phyloP scores from a whole-genome alignment of 805 yeast species.

The Candida xyloterini region DNA sequence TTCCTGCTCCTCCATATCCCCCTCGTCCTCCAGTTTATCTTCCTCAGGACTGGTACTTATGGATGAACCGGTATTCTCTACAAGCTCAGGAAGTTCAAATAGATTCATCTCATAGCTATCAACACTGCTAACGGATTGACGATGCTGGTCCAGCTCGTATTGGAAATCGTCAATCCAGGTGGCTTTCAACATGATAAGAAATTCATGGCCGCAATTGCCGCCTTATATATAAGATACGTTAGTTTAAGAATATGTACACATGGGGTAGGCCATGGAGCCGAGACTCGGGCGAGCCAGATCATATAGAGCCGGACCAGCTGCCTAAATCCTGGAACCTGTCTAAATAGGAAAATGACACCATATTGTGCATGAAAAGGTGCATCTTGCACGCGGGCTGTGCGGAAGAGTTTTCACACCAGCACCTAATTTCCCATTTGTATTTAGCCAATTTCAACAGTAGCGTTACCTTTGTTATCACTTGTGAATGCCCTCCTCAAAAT shows the following conservation, averaged over 20 bases:
- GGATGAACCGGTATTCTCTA: slow-evolving; percentile 5
- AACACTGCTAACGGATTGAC: slow-evolving; percentile 15
- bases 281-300: neutral
- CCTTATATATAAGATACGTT: neutral
- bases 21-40: neutral
- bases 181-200: slow-evolving; percentile 3
- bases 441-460: too few relatives aligned
- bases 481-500: too few relatives aligned
- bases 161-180: slow-evolving; percentile 20
- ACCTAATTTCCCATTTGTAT: neutral
- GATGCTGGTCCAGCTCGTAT: slow-evolving; percentile 15
- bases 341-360: neutral
- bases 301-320: too few relatives aligned
- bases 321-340: neutral
- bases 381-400: slow-evolving; percentile 1
- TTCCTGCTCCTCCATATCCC: neutral
- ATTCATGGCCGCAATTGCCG: too few relatives aligned
- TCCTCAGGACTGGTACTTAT: slow-evolving; percentile 17
- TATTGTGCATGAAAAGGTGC: neutral
- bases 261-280: neutral
- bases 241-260: too few relatives aligned
- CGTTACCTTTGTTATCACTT: too few relatives aligned
- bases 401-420: neutral
- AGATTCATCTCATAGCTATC: slow-evolving; percentile 12
- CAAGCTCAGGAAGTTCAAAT: slow-evolving; percentile 11